A percentile compares a stretch with the other conserved stretches of the same genome.
Conservation (phyloP, 768 basidiomycete genomes). For the Mycena leptocephala region DNA sequence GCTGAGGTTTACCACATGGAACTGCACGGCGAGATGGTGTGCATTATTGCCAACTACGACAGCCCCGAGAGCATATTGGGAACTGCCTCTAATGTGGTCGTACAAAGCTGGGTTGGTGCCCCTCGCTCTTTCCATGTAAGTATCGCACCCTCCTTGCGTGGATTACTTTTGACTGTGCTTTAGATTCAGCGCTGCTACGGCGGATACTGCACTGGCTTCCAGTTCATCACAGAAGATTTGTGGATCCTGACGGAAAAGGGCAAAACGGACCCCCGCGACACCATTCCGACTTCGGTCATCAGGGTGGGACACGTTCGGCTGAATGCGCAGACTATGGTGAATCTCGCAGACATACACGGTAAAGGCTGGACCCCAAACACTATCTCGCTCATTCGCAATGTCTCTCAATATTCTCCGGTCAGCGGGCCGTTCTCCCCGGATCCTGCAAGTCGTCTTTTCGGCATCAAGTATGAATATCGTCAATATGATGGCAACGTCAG, state of each 20-base stretch:
- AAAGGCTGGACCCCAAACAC: not conserved
- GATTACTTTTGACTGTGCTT: not conserved
- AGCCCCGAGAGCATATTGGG: not conserved
- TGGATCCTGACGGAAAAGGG: conserved; percentile 15
- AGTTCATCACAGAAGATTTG: conserved; percentile 27
- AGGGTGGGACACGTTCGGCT: not conserved
- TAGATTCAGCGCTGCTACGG: not conserved
- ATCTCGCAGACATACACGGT: not conserved
- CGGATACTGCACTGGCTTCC: conserved; percentile 21
- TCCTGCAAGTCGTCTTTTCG: conserved; percentile 24
- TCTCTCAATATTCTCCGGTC: not conserved
- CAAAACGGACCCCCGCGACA: not conserved
- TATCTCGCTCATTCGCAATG: conserved; percentile 25
- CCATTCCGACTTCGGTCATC: not conserved
- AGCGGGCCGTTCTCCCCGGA: not conserved
- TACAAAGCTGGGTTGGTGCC: conserved; percentile 13
- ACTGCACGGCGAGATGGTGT: conserved; percentile 22
- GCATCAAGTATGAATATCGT: conserved; percentile 23
- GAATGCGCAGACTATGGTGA: not conserved
- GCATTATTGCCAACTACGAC: not conserved
- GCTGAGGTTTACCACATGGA: conserved; percentile 27
- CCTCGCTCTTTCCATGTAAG: not conserved
- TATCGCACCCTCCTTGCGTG: not conserved
- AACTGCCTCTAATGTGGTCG: not conserved
- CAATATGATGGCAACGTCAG: not conserved